Conservation (phyloP, 768 basidiomycete genomes). For the Calocybe cyanea region DNA sequence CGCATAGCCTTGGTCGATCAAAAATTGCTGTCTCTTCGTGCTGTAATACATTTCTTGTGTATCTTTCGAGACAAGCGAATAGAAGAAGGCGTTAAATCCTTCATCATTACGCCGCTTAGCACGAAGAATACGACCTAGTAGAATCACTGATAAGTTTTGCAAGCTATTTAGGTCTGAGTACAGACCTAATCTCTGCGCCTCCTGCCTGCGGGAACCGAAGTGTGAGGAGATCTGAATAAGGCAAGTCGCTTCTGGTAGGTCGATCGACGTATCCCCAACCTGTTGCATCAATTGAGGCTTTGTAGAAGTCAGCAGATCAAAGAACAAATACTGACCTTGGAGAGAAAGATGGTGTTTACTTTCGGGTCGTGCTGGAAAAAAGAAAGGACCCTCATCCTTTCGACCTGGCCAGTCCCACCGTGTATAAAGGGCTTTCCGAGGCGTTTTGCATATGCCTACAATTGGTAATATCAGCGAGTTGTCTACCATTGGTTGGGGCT, state of each 20-base stretch:
- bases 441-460: constrained; percentile 88
- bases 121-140: constrained; percentile 84
- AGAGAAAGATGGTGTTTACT: constrained; percentile 97
- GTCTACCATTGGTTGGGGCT: not conserved
- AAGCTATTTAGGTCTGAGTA: constrained; percentile 9
- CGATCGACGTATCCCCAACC: constrained; percentile 99
- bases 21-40: constrained; percentile 96
- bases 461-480: constrained; percentile 5
- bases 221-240: constrained; percentile 99
- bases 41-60: constrained; percentile 99
- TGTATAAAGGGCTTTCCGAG: constrained; percentile 94
- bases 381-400: constrained; percentile 92
- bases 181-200: constrained; percentile 91
- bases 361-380: constrained; percentile 94
- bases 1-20: constrained; percentile 98
- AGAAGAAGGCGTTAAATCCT: constrained; percentile 99
- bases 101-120: constrained; percentile 98
- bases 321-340: constrained; percentile 58
- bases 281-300: constrained; percentile 23
- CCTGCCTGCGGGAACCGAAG: constrained; percentile 96
- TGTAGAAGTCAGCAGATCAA: not conserved
- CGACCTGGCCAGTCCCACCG: constrained; percentile 90
- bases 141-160: constrained; percentile 4
- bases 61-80: constrained; percentile 97
- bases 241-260: constrained; percentile 98